Evolutionary conservation across 441 rosid species (phyloP), one percentile per base, ranked within the genome.

Genomic region (Hypseocharis bilobata): DNA sequence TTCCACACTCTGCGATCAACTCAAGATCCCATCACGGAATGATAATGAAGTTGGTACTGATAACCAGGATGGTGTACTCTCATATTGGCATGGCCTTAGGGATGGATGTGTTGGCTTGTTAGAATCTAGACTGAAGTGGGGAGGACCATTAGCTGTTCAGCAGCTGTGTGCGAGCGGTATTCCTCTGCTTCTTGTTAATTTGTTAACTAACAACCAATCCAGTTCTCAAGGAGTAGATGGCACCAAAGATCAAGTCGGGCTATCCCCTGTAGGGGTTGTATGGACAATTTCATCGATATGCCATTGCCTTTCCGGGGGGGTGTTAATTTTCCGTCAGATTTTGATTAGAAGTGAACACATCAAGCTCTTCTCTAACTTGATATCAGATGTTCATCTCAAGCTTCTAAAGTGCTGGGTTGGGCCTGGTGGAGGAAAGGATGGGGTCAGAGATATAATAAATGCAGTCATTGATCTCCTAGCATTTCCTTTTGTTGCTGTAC

Each of bases 91-190:
- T 67, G 97, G 97, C 64, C 78, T 86, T 64, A 81, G 81, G 69
- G 99, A 93, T 83, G 99, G 97, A 65, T 91, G 92, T 77, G 88
- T 88, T 68, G 96, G 97, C 69, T 83, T 93, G 81, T 62, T 93
- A 79, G 96, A 93, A 80, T 81, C 88, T 63, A 89, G 87, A 67
- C 60, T 93, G 76, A 91, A 80, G 71, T 82, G 85, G 90, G 96
- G 93, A 79, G 96, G 96, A 68, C 95, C 89, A 49, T 75, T 86
- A 72, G 88, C 91, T 40, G 90, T 87, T 58, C 91, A 84, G 72
- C 96, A 88, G 82, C 75, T 83, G 70, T 87, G 92, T 77, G 89
- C 96, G 62, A 89, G 91, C 55, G 95, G 93, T 36, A 80, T 82
- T n/a, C 97, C 96, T 60, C 68, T 80, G 77, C 93, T 87, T 83